These are phyloP conservation scores for Neonectria magnoliae DNA, from an alignment of 2,329 filamentous ascomycete genomes.

Conservation along the genomic window DNA sequence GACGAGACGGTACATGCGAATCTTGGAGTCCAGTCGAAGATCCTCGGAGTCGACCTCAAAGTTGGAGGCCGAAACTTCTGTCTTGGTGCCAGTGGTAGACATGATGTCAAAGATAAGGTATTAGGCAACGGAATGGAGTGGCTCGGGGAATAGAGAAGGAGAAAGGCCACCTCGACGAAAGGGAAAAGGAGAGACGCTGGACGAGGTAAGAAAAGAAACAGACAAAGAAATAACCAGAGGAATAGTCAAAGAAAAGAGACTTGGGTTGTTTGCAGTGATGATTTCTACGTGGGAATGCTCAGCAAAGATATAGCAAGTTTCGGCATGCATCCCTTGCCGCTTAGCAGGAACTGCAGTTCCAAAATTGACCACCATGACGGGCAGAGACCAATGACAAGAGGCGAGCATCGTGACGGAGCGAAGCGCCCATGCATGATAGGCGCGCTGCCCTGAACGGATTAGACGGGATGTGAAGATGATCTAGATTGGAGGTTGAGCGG, in stretches of 20 bases:
- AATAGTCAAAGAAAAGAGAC: slow-evolving; percentile 9
- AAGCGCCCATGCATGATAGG: slow-evolving; percentile 42
- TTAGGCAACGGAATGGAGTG: slow-evolving; percentile 14
- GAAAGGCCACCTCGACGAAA: slow-evolving; percentile 11
- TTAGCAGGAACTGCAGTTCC: slow-evolving; percentile 22
- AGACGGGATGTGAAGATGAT: slow-evolving; percentile 18
- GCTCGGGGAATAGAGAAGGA: slow-evolving; percentile 17
- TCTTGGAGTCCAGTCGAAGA: slow-evolving; percentile 49
- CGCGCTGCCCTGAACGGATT: slow-evolving; percentile 29
- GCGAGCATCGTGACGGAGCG: not conserved
- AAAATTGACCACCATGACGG: slow-evolving; percentile 24
- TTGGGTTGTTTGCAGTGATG: slow-evolving; percentile 8
- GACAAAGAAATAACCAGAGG: slow-evolving; percentile 12
- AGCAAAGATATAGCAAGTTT: slow-evolving; percentile 35
- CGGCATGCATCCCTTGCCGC: slow-evolving; percentile 26
- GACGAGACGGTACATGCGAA: slow-evolving; percentile 52
- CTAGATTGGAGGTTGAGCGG: slow-evolving; percentile 24
- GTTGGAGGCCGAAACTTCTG: slow-evolving; percentile 55
- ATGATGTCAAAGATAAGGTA: slow-evolving; percentile 31
- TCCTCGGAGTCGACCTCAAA: slow-evolving; percentile 59
- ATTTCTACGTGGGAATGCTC: slow-evolving; percentile 11
- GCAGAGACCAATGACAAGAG: slow-evolving; percentile 30
- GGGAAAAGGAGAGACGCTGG: slow-evolving; percentile 11
- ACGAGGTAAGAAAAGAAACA: slow-evolving; percentile 14
- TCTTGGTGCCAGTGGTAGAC: slow-evolving; percentile 49